A percentile compares a stretch with the other conserved stretches of the same genome.
phyloP scores from a whole-genome alignment of 2,329 filamentous ascomycete species.

The Calonectria hongkongensis region DNA sequence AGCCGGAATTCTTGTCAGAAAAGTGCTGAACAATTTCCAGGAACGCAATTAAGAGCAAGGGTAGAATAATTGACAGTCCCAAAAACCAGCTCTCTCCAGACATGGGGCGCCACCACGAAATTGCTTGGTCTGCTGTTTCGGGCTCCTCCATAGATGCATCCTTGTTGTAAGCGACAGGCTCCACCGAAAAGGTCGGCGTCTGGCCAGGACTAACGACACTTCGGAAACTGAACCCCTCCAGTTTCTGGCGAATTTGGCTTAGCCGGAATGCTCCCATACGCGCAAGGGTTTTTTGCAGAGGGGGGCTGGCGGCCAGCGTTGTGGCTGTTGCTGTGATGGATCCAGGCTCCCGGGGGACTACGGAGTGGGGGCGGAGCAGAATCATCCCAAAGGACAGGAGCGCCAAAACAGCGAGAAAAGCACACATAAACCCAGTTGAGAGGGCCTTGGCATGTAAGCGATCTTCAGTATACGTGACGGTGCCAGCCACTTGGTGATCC shows the following conservation, averaged over 20 bases:
- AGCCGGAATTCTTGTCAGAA: constrained; percentile 53
- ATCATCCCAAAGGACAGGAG: constrained; percentile 42
- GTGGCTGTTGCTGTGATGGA: constrained; percentile 42
- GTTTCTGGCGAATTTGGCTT: constrained; percentile 41
- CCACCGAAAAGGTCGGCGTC: constrained; percentile 36
- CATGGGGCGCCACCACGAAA: constrained; percentile 50
- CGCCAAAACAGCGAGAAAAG: constrained; percentile 39
- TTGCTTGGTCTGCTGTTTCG: constrained; percentile 24
- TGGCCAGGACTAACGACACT: constrained; percentile 33
- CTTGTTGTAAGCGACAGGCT: constrained; percentile 38
- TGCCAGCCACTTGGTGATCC: constrained; percentile 33
- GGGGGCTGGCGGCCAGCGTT: constrained; percentile 41
- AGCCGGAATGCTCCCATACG: constrained; percentile 35
- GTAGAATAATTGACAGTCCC: constrained; percentile 50
- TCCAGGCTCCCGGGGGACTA: constrained; percentile 41
- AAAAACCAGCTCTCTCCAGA: constrained; percentile 51
- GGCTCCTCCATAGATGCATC: constrained; percentile 25
- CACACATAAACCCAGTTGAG: constrained; percentile 44
- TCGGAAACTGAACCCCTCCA: constrained; percentile 39
- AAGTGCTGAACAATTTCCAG: constrained; percentile 51
- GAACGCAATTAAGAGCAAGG: constrained; percentile 46
- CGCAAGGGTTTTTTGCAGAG: constrained; percentile 37
- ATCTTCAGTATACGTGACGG: constrained; percentile 41
- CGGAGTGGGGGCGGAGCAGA: constrained; percentile 41
- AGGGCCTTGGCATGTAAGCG: constrained; percentile 42